A percentile compares a stretch with the other conserved stretches of the same genome.
These are phyloP conservation scores for Trifolium subterraneum DNA, from an alignment of 306 rosid genomes.

Conservation along the genomic window DNA sequence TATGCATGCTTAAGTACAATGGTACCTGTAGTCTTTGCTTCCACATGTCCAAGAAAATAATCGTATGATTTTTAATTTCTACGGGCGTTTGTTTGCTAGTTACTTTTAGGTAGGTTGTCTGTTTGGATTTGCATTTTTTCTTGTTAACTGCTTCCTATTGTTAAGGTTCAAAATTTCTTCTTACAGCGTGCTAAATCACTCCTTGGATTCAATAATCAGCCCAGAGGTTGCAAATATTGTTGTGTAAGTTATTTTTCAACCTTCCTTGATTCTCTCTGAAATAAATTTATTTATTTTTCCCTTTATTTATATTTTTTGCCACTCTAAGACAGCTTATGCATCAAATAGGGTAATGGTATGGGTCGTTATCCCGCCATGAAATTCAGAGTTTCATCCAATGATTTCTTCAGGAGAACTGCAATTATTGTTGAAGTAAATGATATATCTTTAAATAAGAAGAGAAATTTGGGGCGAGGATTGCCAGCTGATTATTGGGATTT, in stretches of 20 bases:
- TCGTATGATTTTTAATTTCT: conserved; percentile 8
- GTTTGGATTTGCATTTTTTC: conserved; percentile 13
- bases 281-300: conserved; percentile 7
- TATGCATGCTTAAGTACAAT: conserved; percentile 8
- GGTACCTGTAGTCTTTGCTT: conserved; percentile 24
- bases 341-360: conserved; percentile 60
- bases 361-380: conserved; percentile 71
- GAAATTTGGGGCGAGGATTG: conserved; percentile 46
- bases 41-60: not conserved
- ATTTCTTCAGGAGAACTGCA: conserved; percentile 66
- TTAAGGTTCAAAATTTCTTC: conserved; percentile 39
- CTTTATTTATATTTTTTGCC: conserved; percentile 6
- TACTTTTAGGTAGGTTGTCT: conserved; percentile 24
- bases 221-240: conserved; percentile 76
- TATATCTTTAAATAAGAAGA: conserved; percentile 46
- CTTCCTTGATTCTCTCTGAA: conserved; percentile 14
- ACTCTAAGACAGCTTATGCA: conserved; percentile 37
- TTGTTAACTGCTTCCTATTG: conserved; percentile 35
- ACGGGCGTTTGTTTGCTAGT: conserved; percentile 7
- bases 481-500: conserved; percentile 87
- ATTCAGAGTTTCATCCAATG: conserved; percentile 77
- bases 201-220: conserved; percentile 42
- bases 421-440: conserved; percentile 73
- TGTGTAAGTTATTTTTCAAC: conserved; percentile 60
- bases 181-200: conserved; percentile 59